Base-by-base conservation (phyloP, 2,329 filamentous ascomycete species). In the Arthrobotrys conoides region DNA sequence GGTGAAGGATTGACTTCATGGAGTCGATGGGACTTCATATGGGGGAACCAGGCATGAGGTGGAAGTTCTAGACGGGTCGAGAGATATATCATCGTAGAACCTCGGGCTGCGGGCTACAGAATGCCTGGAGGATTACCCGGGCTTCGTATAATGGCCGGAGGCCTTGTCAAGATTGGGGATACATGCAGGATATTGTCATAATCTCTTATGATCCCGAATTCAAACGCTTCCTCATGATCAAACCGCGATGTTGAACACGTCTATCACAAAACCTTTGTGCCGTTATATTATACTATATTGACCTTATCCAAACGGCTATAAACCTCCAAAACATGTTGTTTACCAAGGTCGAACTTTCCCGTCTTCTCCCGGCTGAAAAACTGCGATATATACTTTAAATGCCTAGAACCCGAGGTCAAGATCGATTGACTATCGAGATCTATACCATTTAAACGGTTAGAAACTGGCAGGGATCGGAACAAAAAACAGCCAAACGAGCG, bases 321-420 rank as follows among this genome's bases (percentile, higher is more conserved):
- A 18, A 27, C 10, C 33, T 61, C n/a, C 30, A n/a, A 10, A 27
- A 61, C 27, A 27, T 14, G 12, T 10, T 16, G 24, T 71, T 71
- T 36, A 63, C 67, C 55, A 63, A 71, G 67, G 67, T 51, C 44
- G 53, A 57, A 55, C 16, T 38, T 14, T 16, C 27, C 9, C 12
- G 48, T 30, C 18, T 30, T 61, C 8, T 51, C 44, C 44, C 72
- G 72, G 72, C 72, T 76, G 44, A 75, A 70, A 76, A 55, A 51
- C 10, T 44, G 55, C 49, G 65, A 70, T 30, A 36, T 36, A 59
- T n/a, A 2, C 36, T 18, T 51, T 20, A 20, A 49, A 61, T 55
- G 46, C 63, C 65, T 33, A 68, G 64, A 70, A 66, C 59, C 72
- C 72, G 66, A 77, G 66, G 72, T 67, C 72, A 71, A 71, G 66